Evolutionary conservation across 2,329 filamentous ascomycete species (phyloP).

Genomic region (Penicillium sclerotigenum): DNA sequence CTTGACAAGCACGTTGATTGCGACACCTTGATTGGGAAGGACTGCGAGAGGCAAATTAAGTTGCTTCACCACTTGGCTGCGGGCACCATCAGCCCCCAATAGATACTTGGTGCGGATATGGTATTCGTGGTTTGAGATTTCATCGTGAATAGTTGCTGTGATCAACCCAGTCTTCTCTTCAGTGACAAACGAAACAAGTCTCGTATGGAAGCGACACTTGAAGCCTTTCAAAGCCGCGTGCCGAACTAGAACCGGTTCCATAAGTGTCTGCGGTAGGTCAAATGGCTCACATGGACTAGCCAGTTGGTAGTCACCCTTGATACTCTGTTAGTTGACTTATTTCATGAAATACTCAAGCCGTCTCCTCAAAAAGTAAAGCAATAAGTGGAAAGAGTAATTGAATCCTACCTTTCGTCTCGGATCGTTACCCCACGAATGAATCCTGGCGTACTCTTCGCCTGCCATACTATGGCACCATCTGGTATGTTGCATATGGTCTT

Average conservation of each 20-base stretch:
- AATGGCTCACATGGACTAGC: conserved; percentile 44
- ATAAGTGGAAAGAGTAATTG: neutral
- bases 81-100: conserved; percentile 2
- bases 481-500: conserved; percentile 49
- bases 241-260: conserved; percentile 49
- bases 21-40: conserved; percentile 48
- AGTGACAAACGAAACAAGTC: conserved; percentile 35
- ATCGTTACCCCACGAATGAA: conserved; percentile 53
- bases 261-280: conserved; percentile 50
- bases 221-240: conserved; percentile 44
- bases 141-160: conserved; percentile 39
- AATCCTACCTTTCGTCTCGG: conserved; percentile 42
- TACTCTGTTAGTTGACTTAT: neutral
- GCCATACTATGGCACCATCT: conserved; percentile 55
- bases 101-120: conserved; percentile 45
- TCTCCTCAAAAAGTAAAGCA: neutral
- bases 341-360: no score
- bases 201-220: conserved; percentile 45
- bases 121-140: conserved; percentile 40
- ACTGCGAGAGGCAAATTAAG: conserved; percentile 48
- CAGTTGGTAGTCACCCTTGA: conserved; percentile 43
- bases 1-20: conserved; percentile 50
- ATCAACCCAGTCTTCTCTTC: conserved; percentile 16
- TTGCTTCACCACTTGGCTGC: conserved; percentile 34
- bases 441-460: conserved; percentile 51